Evolutionary conservation across 2,329 filamentous ascomycete species (phyloP).

Genomic region (Apiospora pterosperma): DNA sequence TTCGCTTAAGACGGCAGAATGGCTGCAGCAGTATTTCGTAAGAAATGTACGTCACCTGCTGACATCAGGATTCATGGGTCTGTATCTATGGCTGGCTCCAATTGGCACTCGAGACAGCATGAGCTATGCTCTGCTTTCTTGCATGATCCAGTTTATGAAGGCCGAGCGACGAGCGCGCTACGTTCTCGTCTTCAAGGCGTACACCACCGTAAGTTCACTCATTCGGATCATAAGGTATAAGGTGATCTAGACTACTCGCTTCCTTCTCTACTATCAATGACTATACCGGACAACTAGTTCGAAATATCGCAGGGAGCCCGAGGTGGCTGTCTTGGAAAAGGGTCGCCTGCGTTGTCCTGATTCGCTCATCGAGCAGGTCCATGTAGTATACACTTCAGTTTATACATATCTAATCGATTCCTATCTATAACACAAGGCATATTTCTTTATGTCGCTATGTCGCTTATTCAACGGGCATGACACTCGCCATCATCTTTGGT

Average conservation of each 20-base stretch:
- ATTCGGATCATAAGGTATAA: not conserved
- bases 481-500: slow-evolving; percentile 32
- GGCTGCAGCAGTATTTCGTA: not conserved
- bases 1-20: not conserved
- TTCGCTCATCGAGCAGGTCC: not conserved
- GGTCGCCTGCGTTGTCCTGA: not conserved
- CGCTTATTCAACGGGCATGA: slow-evolving; percentile 3
- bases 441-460: no score
- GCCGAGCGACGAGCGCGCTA: not conserved
- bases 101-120: no score
- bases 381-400: not conserved
- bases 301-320: not conserved
- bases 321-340: not conserved
- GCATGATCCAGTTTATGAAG: not conserved
- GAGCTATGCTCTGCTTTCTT: no score
- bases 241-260: not conserved
- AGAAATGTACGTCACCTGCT: not conserved
- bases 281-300: not conserved
- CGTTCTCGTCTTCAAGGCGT: not conserved
- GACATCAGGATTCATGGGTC: not conserved
- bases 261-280: not conserved
- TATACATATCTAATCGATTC: not conserved
- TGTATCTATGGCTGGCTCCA: not conserved
- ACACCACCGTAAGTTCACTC: not conserved
- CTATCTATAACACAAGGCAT: not conserved